These are phyloP conservation scores for Rubroshorea leprosula DNA, from an alignment of 345 rosid species.

Conservation along the genomic window DNA sequence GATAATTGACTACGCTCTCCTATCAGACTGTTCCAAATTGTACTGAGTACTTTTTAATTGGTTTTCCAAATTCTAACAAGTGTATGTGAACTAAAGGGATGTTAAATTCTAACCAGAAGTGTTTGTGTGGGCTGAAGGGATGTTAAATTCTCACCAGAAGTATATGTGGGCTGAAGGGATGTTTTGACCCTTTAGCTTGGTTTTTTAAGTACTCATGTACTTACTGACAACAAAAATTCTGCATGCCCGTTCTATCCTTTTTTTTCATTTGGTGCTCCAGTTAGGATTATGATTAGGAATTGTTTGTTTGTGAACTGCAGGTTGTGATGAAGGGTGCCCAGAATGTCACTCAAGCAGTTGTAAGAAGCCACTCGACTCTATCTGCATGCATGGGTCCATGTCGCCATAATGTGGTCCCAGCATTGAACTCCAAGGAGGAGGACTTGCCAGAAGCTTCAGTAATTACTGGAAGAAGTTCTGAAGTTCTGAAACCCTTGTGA, in stretches of 20 bases:
- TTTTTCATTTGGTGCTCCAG: neutral
- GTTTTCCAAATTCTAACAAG: no score
- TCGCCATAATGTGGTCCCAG: slow-evolving; percentile 45
- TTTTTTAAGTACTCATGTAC: neutral
- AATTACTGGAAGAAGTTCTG: slow-evolving; percentile 32
- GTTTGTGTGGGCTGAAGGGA: neutral
- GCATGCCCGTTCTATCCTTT: neutral
- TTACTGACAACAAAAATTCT: neutral
- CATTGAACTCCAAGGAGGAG: slow-evolving; percentile 35
- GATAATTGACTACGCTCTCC: neutral
- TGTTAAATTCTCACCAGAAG: neutral
- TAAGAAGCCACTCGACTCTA: slow-evolving; percentile 65
- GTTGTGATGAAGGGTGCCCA: slow-evolving; percentile 91
- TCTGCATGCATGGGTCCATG: slow-evolving; percentile 94
- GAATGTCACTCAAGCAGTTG: slow-evolving; percentile 85
- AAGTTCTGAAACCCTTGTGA: slow-evolving; percentile 37
- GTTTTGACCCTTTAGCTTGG: neutral
- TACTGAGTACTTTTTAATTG: no score
- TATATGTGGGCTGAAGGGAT: neutral
- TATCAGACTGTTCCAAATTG: neutral
- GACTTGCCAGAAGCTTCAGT: slow-evolving; percentile 46
- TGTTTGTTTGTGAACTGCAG: slow-evolving; percentile 28
- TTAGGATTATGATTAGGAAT: neutral
- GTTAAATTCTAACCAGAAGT: no score
- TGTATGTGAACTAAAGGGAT: no score